Evolutionary conservation across 1,284 basidiomycete genomes (phyloP).

Genomic region (Ustilago trichophora): DNA sequence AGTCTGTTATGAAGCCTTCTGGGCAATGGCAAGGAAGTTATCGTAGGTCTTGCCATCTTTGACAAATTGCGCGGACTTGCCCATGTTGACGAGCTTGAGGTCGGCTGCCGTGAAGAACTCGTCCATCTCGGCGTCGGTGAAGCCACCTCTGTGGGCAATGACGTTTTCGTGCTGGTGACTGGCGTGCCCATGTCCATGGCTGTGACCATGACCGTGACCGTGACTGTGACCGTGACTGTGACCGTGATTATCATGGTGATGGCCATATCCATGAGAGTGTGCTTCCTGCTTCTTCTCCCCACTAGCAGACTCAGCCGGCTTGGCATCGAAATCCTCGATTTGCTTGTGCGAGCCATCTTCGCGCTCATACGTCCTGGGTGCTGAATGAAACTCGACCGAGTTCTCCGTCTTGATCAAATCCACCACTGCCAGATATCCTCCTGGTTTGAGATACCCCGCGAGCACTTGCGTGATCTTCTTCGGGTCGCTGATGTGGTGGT

Average conservation of each 20-base stretch:
- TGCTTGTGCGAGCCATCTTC: slow-evolving; percentile 27
- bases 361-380: slow-evolving; percentile 7
- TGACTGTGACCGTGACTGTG: slow-evolving; percentile 9
- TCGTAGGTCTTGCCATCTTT: slow-evolving; percentile 31
- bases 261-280: too few relatives aligned
- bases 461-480: slow-evolving; percentile 25
- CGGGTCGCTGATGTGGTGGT: slow-evolving; percentile 44
- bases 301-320: slow-evolving; percentile 1
- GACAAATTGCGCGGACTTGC: slow-evolving; percentile 31
- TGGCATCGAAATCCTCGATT: slow-evolving; percentile 9
- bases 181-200: slow-evolving; percentile 1
- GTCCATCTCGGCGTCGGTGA: slow-evolving; percentile 30
- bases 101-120: slow-evolving; percentile 30
- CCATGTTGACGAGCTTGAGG: slow-evolving; percentile 34
- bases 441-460: slow-evolving; percentile 24
- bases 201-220: slow-evolving; percentile 5
- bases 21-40: slow-evolving; percentile 41
- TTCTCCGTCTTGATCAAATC: slow-evolving; percentile 32
- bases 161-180: slow-evolving; percentile 30
- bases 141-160: slow-evolving; percentile 42
- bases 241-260: too few relatives aligned
- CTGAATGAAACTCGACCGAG: slow-evolving; percentile 16
- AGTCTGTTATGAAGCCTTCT: slow-evolving; percentile 16
- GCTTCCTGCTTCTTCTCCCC: too few relatives aligned
- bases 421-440: slow-evolving; percentile 35